Evolutionary conservation across 257 asterid species (phyloP).

Genomic region (Plectranthus barbatus): DNA sequence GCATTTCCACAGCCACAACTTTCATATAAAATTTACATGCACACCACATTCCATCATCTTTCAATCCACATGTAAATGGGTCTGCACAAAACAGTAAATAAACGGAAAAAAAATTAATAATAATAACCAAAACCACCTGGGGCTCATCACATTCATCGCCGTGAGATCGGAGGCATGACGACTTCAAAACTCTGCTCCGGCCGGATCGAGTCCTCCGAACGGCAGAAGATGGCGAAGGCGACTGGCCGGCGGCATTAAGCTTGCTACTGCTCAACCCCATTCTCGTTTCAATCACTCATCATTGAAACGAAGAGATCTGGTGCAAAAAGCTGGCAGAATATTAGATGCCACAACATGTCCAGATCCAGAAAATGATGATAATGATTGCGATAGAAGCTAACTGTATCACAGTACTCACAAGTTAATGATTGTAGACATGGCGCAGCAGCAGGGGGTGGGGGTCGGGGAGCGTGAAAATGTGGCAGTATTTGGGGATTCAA

Average conservation of each 20-base stretch:
- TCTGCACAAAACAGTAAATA: slow-evolving; percentile 2
- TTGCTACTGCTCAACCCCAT: slow-evolving; percentile 63
- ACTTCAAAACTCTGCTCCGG: slow-evolving; percentile 49
- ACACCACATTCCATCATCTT: slow-evolving; percentile 4
- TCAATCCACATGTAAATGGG: background rate
- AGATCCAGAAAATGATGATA: slow-evolving; percentile 29
- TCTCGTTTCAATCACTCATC: slow-evolving; percentile 17
- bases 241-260: slow-evolving; percentile 36
- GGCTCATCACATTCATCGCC: slow-evolving; percentile 27
- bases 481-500: slow-evolving; percentile 36
- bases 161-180: slow-evolving; percentile 55
- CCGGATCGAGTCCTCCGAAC: slow-evolving; percentile 55
- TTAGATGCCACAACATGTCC: slow-evolving; percentile 6
- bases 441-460: background rate
- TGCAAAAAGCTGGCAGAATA: background rate
- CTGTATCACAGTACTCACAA: slow-evolving; percentile 4
- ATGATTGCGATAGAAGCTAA: slow-evolving; percentile 22
- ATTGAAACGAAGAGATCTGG: slow-evolving; percentile 8
- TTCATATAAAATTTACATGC: background rate
- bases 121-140: slow-evolving; percentile 31
- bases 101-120: background rate
- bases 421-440: slow-evolving; percentile 30
- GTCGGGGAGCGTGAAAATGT: slow-evolving; percentile 18
- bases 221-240: slow-evolving; percentile 17
- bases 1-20: background rate